Evolutionary conservation across 768 basidiomycete species (phyloP), one percentile per base, ranked within the genome.

Genomic region (Termitomyces sp.): DNA sequence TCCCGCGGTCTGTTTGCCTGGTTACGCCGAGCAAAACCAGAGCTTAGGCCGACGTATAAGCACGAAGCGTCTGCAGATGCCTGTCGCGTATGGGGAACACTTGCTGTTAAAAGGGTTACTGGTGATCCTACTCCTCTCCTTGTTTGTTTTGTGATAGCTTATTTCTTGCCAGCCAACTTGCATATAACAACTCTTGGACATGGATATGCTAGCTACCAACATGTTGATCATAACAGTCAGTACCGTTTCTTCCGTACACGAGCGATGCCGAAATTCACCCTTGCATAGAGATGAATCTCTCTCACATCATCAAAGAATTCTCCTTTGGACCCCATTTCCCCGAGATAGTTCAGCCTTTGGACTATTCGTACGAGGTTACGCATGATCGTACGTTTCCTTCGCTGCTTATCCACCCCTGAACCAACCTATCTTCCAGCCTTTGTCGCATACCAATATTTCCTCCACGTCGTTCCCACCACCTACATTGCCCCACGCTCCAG

Each of bases 251-350:
- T 14, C 20, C 18, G 13, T 22, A 20, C 10, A 18, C 24, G 35
- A 16, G 24, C 20, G 38, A 4, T 33, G 54, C 10, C 30, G 38
- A n/a, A 28, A 30, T 13, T 36, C 52, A 52, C 18, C 24, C 13
- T 13, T 54, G 8, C 42, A 10, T 48, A 96, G 94, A 87, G 63
- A 94, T 98, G 92, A 99, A 99, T 67, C 81, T 99, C 36, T 94
- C 92, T 3, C 96, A 98, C 75, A 86, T 97, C 61, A 94, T 98
- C 66, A 87, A 87, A 53, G 96, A 99, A 71, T 97, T 98, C 69
- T 97, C 94, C 0, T 98, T 98, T 62, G 96, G 96, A 1, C 91
- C 94, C 2, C 87, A 89, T 76, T 98, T 97, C 77, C 96, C 96
- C 2, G 89, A 94, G 45, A 98, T 99, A 51, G 82, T 85, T 0